phyloP scores from a whole-genome alignment of 148 eudicot species.

The Vaccinium corymbosum region DNA sequence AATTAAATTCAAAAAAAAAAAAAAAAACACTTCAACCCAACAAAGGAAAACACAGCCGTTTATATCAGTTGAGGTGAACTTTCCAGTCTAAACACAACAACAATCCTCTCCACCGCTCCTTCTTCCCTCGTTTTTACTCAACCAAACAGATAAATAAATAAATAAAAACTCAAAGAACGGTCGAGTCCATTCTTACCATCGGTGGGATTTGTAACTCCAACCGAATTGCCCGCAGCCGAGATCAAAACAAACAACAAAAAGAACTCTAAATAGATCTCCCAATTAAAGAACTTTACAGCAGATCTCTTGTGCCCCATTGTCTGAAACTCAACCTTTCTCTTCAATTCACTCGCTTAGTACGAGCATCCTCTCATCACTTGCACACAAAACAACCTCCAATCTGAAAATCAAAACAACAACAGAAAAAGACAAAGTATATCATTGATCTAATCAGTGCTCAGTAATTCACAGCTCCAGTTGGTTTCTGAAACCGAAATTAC shows the following conservation, averaged over 20 bases:
- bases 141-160: background rate
- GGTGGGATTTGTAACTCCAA: slow-evolving; percentile 45
- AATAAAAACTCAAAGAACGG: background rate
- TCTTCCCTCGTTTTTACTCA: background rate
- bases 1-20: background rate
- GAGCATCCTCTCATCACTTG: slow-evolving; percentile 22
- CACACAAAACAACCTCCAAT: slow-evolving; percentile 18
- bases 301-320: slow-evolving; percentile 57
- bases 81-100: background rate
- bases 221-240: slow-evolving; percentile 26
- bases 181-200: slow-evolving; percentile 48
- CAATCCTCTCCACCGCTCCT: background rate
- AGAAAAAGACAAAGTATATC: background rate
- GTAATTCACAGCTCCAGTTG: background rate
- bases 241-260: slow-evolving; percentile 33
- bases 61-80: background rate
- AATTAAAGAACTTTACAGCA: slow-evolving; percentile 17
- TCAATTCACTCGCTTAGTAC: slow-evolving; percentile 19
- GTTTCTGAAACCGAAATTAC: background rate
- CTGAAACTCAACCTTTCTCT: slow-evolving; percentile 23
- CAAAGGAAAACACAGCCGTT: background rate
- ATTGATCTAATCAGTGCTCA: slow-evolving; percentile 13
- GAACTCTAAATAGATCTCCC: slow-evolving; percentile 28
- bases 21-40: too few species aligned
- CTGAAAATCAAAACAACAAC: slow-evolving; percentile 23